Evolutionary conservation across 164 flowering plant species (phyloP), one percentile per base, ranked within the genome.

Genomic region (Macadamia integrifolia): DNA sequence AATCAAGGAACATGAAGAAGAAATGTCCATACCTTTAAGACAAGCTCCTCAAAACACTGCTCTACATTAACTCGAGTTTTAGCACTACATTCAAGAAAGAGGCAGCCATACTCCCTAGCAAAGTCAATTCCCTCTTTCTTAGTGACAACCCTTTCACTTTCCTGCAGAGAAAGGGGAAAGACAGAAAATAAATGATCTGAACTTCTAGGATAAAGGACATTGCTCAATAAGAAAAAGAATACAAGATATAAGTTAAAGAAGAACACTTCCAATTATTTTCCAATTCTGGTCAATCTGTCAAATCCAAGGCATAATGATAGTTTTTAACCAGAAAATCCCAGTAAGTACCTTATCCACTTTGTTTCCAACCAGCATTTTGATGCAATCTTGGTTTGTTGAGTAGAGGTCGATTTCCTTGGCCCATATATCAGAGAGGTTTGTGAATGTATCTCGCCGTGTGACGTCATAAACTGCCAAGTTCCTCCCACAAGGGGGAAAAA

Each of bases 291-390:
- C 18, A 17, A 67, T 43, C 7, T 30, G 23, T 14, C 9, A 46
- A 32, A 14, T 55, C n/a, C 17, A 17, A 0, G 13, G 55, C 14
- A 57, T 57, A 62, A 13, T 49, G 74, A 53, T 23, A 43, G 1
- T 15, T 49, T 12, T 53, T 10, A 6, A 60, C 29, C 13, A 29
- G 5, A 13, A 31, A 12, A 56, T 35, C n/a, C 28, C 29, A 18
- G 13, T 18, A 49, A 32, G 18, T 81, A 90, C 93, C 93, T 87
- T 88, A 71, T 90, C 93, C 68, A 90, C 90, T 79, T 90, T 90
- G 78, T 90, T 90, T 46, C 96, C 96, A 63, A 90, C 91, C 72
- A 88, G 93, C 93, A 90, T 87, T 79, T 88, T 90, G 81, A 90
- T 85, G 83, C 96, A 90, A 69, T 90, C 96, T 78, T 82, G 93